A percentile compares a stretch with the other conserved stretches of the same genome.
phyloP scores from a whole-genome alignment of 176 grass and related monocot species.

The Tillandsia leiboldiana region DNA sequence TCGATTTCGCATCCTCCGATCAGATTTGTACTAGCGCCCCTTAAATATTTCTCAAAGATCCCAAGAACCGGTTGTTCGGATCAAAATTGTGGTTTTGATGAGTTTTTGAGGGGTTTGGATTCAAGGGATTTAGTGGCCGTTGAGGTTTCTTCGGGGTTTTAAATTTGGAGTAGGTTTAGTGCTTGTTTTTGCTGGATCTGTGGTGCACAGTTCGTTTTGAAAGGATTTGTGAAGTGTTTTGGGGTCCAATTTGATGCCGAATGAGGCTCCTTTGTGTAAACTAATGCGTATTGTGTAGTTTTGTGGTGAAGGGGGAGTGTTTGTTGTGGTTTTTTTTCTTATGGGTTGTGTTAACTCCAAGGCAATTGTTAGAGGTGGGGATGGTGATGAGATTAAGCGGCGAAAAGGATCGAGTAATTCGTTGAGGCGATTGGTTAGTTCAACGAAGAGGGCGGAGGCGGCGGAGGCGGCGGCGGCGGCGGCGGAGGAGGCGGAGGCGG shows the following conservation, averaged over 20 bases:
- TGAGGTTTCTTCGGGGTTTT: background rate
- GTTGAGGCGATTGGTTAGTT: slow-evolving; percentile 60
- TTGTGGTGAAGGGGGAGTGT: background rate
- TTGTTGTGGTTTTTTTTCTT: slow-evolving; percentile 3
- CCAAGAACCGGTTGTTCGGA: too few relatives aligned
- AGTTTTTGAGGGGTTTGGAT: background rate
- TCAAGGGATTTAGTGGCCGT: background rate
- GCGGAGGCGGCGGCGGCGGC: slow-evolving; percentile 35
- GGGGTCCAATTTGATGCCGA: background rate
- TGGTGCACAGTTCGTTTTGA: background rate
- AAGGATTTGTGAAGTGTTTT: background rate
- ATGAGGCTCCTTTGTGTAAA: background rate
- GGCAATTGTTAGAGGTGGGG: slow-evolving; percentile 41
- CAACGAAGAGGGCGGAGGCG: slow-evolving; percentile 61
- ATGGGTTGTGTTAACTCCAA: slow-evolving; percentile 95
- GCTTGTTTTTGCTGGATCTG: background rate
- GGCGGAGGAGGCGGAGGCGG: slow-evolving; percentile 4
- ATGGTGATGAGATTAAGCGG: slow-evolving; percentile 37
- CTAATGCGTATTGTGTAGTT: background rate
- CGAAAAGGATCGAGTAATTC: slow-evolving; percentile 57
- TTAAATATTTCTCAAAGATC: too few relatives aligned
- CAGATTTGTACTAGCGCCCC: too few relatives aligned
- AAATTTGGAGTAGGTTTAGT: background rate
- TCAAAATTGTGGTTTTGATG: background rate
- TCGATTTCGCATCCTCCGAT: background rate